phyloP scores from a whole-genome alignment of 1,284 basidiomycete genomes.

The Prillingera fragicola region DNA sequence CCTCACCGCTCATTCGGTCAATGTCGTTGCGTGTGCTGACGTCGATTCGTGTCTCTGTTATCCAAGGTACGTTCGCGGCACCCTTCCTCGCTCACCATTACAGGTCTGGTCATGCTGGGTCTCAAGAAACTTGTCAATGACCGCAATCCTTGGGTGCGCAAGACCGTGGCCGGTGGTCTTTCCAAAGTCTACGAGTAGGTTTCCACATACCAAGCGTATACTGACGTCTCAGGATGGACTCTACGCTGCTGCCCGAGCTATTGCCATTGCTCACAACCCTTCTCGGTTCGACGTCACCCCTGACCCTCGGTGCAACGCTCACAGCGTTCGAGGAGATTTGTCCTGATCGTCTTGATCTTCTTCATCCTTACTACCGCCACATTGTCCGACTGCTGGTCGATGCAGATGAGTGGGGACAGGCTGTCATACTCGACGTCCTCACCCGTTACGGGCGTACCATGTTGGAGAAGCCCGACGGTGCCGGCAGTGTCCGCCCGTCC shows the following conservation, averaged over 20 bases:
- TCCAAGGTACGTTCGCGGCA: conserved; percentile 53
- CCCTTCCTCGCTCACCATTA: not conserved
- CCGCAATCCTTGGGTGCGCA: conserved; percentile 87
- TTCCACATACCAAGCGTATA: not conserved
- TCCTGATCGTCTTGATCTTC: conserved; percentile 72
- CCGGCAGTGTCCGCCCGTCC: conserved; percentile 7
- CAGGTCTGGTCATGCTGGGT: conserved; percentile 72
- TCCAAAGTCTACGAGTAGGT: conserved; percentile 77
- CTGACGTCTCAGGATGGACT: conserved; percentile 59
- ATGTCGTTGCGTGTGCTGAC: conserved; percentile 93
- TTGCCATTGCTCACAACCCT: conserved; percentile 69
- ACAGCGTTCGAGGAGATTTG: conserved; percentile 79
- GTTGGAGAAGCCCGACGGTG: conserved; percentile 62
- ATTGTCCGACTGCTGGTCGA: conserved; percentile 79
- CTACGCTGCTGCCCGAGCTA: conserved; percentile 63
- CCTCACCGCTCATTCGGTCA: conserved; percentile 83
- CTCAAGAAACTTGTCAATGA: conserved; percentile 88
- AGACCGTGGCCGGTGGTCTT: conserved; percentile 81
- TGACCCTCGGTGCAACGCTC: conserved; percentile 80
- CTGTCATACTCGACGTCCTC: conserved; percentile 71
- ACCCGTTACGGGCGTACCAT: conserved; percentile 76
- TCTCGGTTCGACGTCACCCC: conserved; percentile 74
- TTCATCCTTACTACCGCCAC: conserved; percentile 83
- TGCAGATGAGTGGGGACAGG: conserved; percentile 94
- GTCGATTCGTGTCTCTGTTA: conserved; percentile 81